Conservation (phyloP, 257 asterid species). For the Petunia secreta region DNA sequence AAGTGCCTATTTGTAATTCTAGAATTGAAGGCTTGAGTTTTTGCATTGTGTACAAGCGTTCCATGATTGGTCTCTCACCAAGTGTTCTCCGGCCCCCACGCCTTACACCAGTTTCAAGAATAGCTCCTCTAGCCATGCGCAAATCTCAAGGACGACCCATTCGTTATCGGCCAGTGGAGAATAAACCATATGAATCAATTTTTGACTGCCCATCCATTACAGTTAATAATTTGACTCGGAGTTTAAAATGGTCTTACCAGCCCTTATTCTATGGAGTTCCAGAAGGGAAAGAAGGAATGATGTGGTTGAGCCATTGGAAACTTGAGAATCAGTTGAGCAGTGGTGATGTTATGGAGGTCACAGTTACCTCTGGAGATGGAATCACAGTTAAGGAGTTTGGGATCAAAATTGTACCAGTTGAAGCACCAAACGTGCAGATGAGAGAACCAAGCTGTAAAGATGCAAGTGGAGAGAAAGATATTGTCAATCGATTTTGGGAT, state of each 20-base stretch:
- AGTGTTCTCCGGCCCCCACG: not conserved
- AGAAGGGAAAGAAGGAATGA: conserved; percentile 28
- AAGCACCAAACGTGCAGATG: not conserved
- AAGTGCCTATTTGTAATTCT: conserved; percentile 12
- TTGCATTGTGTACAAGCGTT: conserved; percentile 26
- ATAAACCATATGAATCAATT: conserved; percentile 20
- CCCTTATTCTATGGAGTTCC: conserved; percentile 32
- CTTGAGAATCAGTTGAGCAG: conserved; percentile 16
- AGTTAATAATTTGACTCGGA: conserved; percentile 20
- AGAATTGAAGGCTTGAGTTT: conserved; percentile 24
- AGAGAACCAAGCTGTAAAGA: not conserved
- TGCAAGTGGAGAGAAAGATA: not conserved
- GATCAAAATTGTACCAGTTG: conserved; percentile 12
- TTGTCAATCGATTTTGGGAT: conserved; percentile 21
- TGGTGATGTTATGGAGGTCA: conserved; percentile 24
- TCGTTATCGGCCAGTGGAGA: conserved; percentile 11
- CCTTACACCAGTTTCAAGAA: not conserved
- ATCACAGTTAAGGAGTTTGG: conserved; percentile 6
- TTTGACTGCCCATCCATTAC: conserved; percentile 21
- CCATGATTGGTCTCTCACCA: not conserved
- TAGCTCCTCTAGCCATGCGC: conserved; percentile 7
- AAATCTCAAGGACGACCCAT: conserved; percentile 11
- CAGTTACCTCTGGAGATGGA: conserved; percentile 23
- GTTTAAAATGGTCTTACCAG: conserved; percentile 21
- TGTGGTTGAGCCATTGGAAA: conserved; percentile 35